Conservation (phyloP, 306 rosid genomes). For the Castanopsis chinensis region DNA sequence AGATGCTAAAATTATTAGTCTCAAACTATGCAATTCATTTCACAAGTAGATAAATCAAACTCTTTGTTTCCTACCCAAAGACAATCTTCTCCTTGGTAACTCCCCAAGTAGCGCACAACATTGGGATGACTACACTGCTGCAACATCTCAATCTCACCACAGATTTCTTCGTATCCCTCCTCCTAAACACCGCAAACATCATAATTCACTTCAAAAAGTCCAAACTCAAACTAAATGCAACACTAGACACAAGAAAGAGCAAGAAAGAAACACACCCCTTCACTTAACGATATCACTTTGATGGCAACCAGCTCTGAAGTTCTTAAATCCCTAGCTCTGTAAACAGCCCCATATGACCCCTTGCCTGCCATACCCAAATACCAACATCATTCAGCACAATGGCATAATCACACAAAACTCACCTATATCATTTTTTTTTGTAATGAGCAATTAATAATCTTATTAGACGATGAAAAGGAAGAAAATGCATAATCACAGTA, state of each 20-base stretch:
- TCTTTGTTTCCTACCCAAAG: slow-evolving; percentile 75
- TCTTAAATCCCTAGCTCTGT: slow-evolving; percentile 86
- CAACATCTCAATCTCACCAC: slow-evolving; percentile 98
- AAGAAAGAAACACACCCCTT: slow-evolving; percentile 64
- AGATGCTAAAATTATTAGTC: slow-evolving; percentile 32
- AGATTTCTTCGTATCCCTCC: slow-evolving; percentile 98
- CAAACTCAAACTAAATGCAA: slow-evolving; percentile 17
- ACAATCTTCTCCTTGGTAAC: slow-evolving; percentile 99
- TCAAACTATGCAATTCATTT: slow-evolving; percentile 8
- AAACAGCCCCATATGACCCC: slow-evolving; percentile 97
- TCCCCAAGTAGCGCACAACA: slow-evolving; percentile 97
- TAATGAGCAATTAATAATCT: too few relatives aligned
- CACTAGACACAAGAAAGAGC: not conserved
- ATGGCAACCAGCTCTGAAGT: slow-evolving; percentile 97
- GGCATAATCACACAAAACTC: not conserved
- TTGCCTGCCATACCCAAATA: slow-evolving; percentile 58
- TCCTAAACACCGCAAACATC: slow-evolving; percentile 50
- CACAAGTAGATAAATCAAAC: not conserved
- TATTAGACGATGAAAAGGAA: too few relatives aligned
- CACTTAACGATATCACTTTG: slow-evolving; percentile 83
- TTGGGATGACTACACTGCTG: slow-evolving; percentile 99
- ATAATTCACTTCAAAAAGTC: slow-evolving; percentile 14
- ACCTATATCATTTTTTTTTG: not conserved
- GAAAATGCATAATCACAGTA: too few relatives aligned
- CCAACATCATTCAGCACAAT: slow-evolving; percentile 7